phyloP scores from a whole-genome alignment of 2,329 filamentous ascomycete genomes.

The Boeremia lycopersici region DNA sequence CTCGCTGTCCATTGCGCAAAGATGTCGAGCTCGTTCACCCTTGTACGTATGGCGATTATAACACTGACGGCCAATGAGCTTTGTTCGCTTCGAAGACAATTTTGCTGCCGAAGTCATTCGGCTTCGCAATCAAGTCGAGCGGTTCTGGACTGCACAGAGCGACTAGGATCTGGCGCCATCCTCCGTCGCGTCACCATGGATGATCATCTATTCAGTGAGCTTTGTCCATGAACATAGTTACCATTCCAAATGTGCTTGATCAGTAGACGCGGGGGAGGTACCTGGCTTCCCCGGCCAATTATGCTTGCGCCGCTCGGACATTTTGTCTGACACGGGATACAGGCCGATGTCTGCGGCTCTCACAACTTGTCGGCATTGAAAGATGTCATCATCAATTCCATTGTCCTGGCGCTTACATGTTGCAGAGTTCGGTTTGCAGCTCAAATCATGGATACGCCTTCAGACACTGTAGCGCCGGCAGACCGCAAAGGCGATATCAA shows the following conservation, averaged over 20 bases:
- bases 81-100: neutral
- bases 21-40: neutral
- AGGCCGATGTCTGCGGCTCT: slow-evolving; percentile 3
- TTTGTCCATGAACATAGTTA: neutral
- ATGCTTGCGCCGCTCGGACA: slow-evolving; percentile 1
- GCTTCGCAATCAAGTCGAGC: neutral
- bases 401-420: neutral
- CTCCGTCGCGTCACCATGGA: no score
- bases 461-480: neutral
- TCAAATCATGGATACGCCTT: neutral
- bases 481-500: slow-evolving; percentile 4
- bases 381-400: neutral
- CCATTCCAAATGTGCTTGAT: neutral
- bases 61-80: neutral
- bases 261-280: neutral
- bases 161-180: no score
- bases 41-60: neutral
- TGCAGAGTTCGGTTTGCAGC: neutral
- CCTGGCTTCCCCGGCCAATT: slow-evolving; percentile 10
- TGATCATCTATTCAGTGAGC: neutral
- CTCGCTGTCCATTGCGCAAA: slow-evolving; percentile 1
- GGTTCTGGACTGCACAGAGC: neutral
- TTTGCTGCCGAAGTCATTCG: neutral
- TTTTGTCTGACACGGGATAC: slow-evolving; percentile 2
- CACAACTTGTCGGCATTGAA: slow-evolving; percentile 1